Base-by-base conservation (phyloP, 768 basidiomycete genomes). In the Naganishia vishniacii region DNA sequence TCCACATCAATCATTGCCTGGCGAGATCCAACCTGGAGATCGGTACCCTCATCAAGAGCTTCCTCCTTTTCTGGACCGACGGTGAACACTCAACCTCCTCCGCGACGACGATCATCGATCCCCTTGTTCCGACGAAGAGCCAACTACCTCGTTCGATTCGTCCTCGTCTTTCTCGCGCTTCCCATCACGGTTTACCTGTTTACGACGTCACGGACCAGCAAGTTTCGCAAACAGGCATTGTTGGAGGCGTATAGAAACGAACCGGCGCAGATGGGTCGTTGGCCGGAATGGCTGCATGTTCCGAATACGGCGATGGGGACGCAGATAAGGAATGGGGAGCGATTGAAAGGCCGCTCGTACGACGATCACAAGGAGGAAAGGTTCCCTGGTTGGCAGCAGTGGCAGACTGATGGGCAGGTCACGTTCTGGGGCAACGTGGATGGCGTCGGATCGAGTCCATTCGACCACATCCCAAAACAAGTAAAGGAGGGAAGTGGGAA, bases 351-450 rank as follows among this genome's bases (percentile, higher is more conserved):
- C 4, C 53, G 53, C 11, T 56, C 37, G 16, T 11, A 41, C 3
- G 53, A 12, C 11, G 53, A 25, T 18, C 28, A 40, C 1, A 34
- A 20, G 2, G 34, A 25, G 34, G 6, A 40, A 34, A 40, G 23
- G 4, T 18, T 56, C 26, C 9, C 40, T 16, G 34, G 37, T 18
- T 56, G 53, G 53, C 28, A 20, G 37, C 23, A 40, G 28, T 56
- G 53, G 53, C n/a, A n/a, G 23, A 23, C 15, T 7, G 37, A 56
- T 41, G 53, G 23, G 18, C 16, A 34, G 23, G 20, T 56, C 2
- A 13, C 53, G 11, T 77, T 74, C 73, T 77, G 73, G 72, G 75
- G 73, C 15, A 72, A 66, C 61, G 46, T 48, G 0, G 74, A 75
- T 53, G 48, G 47, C 11, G 75, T 72, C 7, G 74, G 73, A 18